Base-by-base conservation (phyloP, 2,329 filamentous ascomycete genomes). In the Pyricularia sp. region DNA sequence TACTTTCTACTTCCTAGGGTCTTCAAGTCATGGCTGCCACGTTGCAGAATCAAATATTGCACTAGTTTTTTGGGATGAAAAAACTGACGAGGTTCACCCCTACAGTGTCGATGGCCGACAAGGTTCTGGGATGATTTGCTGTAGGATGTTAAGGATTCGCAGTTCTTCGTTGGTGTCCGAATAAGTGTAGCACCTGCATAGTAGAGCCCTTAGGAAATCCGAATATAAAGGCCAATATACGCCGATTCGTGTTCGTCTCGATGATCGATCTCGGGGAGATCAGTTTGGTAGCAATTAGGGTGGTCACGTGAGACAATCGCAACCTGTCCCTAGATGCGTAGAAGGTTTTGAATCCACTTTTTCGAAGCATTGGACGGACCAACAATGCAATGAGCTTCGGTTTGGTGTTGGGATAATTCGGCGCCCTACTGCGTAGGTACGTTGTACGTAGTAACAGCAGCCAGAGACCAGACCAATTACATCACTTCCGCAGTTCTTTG, bases 41-140 rank as follows among this genome's bases (percentile, higher is more conserved):
- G 42, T 55, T 55, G 42, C 42, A 55, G 20, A 55, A 55, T n/a
- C 42, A 20, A 55, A n/a, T n/a, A 11, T 31, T 65, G 14, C 23
- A 65, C 28, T 65, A 12, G 2, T 30, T 65, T 14, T 33, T 36
- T 64, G 25, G 33, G 28, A 14, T n/a, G 26, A 30, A n/a, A 28
- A n/a, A 30, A 31, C 63, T 65, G 63, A 31, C 63, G 23, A 26
- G 23, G 25, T 61, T 61, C 25, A 25, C 1, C 58, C 58, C 23
- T 25, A 33, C 70, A 84, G 84, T 85, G 14, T 84, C 83, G 7
- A 75, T 85, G 76, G 84, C 84, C 66, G 81, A 84, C 55, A 82
- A 85, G 70, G 84, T 86, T 6, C 72, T 86, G 55, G 80, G 75
- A 69, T 78, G 74, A 73, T 55, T 55, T 55, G 42, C 20, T 55